Base-by-base conservation (phyloP, 495 filamentous ascomycete species). In the Pseudomonodictys pantanalensis region DNA sequence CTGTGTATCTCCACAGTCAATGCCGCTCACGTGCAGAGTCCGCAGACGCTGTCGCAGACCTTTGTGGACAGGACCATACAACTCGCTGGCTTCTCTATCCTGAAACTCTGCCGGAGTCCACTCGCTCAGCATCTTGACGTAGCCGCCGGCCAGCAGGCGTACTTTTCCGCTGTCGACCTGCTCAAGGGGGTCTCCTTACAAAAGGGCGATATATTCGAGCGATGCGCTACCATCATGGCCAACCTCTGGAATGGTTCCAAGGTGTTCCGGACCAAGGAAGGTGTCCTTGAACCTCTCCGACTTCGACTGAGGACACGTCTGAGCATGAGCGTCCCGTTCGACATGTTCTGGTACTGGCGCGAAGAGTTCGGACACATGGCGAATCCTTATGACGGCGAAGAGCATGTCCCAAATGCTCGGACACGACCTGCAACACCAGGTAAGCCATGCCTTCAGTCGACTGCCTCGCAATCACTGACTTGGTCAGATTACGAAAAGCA, bases 261-360 rank as follows among this genome's bases (percentile, higher is more conserved):
- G 32, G 25, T 48, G 1, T 65, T 65, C 51, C 49, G 52, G 22
- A 49, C 47, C n/a, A 44, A 41, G 26, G 56, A 65, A 32, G 62
- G 62, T 0, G 17, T 12, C 20, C 20, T 59, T 17, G 62, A 65
- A 7, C 30, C 50, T 3, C 41, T 61, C 2, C 51, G 50, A 2
- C 38, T 65, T 15, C 22, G 62, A 20, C 30, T 65, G 22, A 29
- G 62, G 20, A 61, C 50, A 6, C 17, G 62, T 18, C 45, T 65
- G 17, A 61, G 56, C 45, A 65, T 65, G 62, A 60, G 56, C 25
- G 46, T 61, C 9, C 52, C 35, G n/a, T 65, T 65, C 24, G 62
- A 65, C 33, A 61, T 61, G 56, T 61, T 65, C 35, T 65, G 62
- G 62, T 65, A 58, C 20, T 65, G 62, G 62, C 43, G 62, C 15